Base-by-base conservation (phyloP, 495 filamentous ascomycete species). In the Podospora australis region DNA sequence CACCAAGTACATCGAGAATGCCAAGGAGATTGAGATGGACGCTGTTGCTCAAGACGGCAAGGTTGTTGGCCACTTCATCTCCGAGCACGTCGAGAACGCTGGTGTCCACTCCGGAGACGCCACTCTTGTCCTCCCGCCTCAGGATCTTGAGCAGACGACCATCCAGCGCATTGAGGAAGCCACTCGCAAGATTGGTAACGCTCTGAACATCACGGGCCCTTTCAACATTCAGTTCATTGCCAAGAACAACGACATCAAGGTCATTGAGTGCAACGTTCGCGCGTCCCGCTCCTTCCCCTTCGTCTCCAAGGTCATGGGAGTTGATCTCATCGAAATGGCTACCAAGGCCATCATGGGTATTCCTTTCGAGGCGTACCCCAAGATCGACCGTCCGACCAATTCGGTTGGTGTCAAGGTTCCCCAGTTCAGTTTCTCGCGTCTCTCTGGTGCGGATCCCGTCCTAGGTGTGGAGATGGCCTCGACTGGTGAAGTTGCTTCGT, bases 221-320 rank as follows among this genome's bases (percentile, higher is more conserved):
- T 96, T 84, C 78, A 98, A 98, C 70, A 98, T 98, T 52, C 92
- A 98, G 67, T 98, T 98, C 71, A 98, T 98, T 57, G 92, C 92
- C 44, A 98, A 98, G 73, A 89, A 97, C 66, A 96, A 97, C 61
- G 92, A 96, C 56, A 97, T 98, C 71, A 98, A 97, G 75, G 92
- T 98, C 52, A 98, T 98, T 53, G 92, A 98, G 70, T 98, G 92
- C 70, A 98, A 98, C 60, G 92, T 97, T 34, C 81, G 92, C 43
- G 92, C 92, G 16, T 96, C 92, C 35, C 80, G 92, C 41, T 96
- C 91, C 1, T 97, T 97, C 74, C 92, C 92, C 23, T 98, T 98
- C 65, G 90, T 97, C 17, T 96, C 91, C 25, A 98, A 98, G 74
- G 88, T 95, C 54, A 96, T 96, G 91, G 91, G 91, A 32, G 86